Evolutionary conservation across 306 rosid genomes (phyloP), one percentile per base, ranked within the genome.

Genomic region (Citrullus colocynthis): DNA sequence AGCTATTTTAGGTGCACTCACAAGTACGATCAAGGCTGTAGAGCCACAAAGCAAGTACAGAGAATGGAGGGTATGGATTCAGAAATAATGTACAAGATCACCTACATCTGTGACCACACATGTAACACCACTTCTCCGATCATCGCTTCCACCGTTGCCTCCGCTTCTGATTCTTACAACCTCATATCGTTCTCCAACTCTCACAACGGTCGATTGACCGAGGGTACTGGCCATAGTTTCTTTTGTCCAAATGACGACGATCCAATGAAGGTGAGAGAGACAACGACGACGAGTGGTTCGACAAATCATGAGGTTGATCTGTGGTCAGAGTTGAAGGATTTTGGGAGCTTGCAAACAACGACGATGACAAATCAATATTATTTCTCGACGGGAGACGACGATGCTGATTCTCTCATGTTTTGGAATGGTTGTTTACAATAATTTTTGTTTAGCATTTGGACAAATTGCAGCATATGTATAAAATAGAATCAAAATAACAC

Each of bases 51-150:
- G 74, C 97, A 90, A 56, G 96, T 94, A 58, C 97, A 91, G 69
- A 81, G 75, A 64, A 57, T 70, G 42, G 75, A 87, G 74, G 90
- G 81, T 45, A 1, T 1, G 12, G 84, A 74, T 51, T 92, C 96
- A 3, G 76, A 75, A 24, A 21, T 16, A 20, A 21, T 20, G 81
- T 94, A 74, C 71, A 86, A 78, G 4, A 89, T 65, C 5, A 94
- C 91, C 1, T 94, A 91, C 83, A 94, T 90, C 6, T 97, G 93
- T 1, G 55, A 64, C 6, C 98, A 94, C 86, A 94, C 94, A 7
- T 94, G 98, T 86, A 82, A 5, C 8, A 8, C 12, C 2, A 4
- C 60, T 8, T 12, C 76, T 30, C 76, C 44, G 15, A 48, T 14
- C 67, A 6, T 3, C 18, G 45, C 49, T 7, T 37, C 7, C 42